Percentiles rank a stretch among this genome's conserved stretches.
Evolutionary conservation across 768 basidiomycete genomes (phyloP).

Genomic region (Kwoniella mangroviensis): DNA sequence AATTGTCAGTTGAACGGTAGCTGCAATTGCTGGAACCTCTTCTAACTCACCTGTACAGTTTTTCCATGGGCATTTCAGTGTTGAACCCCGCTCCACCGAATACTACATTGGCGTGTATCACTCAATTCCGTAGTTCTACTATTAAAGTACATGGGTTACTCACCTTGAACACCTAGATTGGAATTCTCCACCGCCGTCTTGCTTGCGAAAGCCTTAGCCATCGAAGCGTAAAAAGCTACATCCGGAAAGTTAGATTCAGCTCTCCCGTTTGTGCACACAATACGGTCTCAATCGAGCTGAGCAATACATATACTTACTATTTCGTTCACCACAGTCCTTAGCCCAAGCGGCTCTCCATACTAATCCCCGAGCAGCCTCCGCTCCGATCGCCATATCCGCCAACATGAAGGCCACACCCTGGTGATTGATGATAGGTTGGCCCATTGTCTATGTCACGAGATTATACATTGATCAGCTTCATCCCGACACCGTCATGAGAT

Average conservation of each 20-base stretch:
- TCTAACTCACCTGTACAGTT: constrained; percentile 48
- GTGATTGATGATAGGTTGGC: constrained; percentile 59
- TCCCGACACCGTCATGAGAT: not conserved
- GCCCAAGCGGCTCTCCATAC: constrained; percentile 58
- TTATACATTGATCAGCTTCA: not conserved
- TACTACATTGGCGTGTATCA: too few species aligned
- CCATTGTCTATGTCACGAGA: constrained; percentile 55
- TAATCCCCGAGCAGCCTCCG: constrained; percentile 53
- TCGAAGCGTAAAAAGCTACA: constrained; percentile 59
- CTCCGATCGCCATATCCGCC: constrained; percentile 60
- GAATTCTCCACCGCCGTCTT: constrained; percentile 58
- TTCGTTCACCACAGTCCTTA: constrained; percentile 56
- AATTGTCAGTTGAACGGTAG: too few species aligned
- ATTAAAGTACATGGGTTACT: constrained; percentile 5
- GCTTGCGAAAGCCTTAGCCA: constrained; percentile 59
- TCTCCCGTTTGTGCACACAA: too few species aligned
- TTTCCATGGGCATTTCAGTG: constrained; percentile 59
- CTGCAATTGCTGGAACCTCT: too few species aligned
- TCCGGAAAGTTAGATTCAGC: too few species aligned
- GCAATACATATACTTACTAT: too few species aligned
- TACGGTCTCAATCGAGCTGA: too few species aligned
- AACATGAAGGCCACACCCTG: constrained; percentile 59
- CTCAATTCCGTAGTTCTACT: not conserved
- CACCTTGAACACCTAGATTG: constrained; percentile 58
- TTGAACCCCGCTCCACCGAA: constrained; percentile 56